phyloP scores from a whole-genome alignment of 2,329 filamentous ascomycete genomes.

The Colletotrichum graminicola region DNA sequence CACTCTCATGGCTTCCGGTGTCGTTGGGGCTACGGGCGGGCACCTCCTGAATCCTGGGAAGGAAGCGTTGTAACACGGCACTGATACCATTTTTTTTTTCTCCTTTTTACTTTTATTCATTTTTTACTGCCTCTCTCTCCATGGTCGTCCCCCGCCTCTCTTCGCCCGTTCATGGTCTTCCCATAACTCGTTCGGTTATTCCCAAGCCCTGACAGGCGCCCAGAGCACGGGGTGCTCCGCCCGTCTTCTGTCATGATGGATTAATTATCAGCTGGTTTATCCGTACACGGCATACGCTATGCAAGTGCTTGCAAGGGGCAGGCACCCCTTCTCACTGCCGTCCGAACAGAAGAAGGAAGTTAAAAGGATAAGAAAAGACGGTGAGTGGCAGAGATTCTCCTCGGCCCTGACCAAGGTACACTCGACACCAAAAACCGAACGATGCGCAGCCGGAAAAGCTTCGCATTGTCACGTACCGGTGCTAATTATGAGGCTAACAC shows the following conservation, averaged over 20 bases:
- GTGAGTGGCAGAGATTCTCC: constrained; percentile 15
- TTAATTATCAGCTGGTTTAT: not conserved
- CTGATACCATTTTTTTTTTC: not conserved
- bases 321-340: constrained; percentile 9
- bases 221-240: constrained; percentile 8
- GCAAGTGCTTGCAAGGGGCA: not conserved
- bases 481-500: constrained; percentile 1
- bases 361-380: constrained; percentile 31
- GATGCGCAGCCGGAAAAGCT: constrained; percentile 19
- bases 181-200: constrained; percentile 5
- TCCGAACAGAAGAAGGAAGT: constrained; percentile 20
- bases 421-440: constrained; percentile 4
- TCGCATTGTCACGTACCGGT: constrained; percentile 17
- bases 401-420: not conserved
- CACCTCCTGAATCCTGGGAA: constrained; percentile 25
- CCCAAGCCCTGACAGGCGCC: not conserved
- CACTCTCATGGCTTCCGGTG: constrained; percentile 7
- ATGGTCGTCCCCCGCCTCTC: not conserved
- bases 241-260: constrained; percentile 1
- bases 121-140: not conserved
- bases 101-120: not conserved
- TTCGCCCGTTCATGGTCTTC: constrained; percentile 5
- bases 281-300: not conserved
- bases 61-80: constrained; percentile 5
- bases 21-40: not conserved